Evolutionary conservation across 2,329 filamentous ascomycete species (phyloP).

Genomic region (Emergomyces orientalis): DNA sequence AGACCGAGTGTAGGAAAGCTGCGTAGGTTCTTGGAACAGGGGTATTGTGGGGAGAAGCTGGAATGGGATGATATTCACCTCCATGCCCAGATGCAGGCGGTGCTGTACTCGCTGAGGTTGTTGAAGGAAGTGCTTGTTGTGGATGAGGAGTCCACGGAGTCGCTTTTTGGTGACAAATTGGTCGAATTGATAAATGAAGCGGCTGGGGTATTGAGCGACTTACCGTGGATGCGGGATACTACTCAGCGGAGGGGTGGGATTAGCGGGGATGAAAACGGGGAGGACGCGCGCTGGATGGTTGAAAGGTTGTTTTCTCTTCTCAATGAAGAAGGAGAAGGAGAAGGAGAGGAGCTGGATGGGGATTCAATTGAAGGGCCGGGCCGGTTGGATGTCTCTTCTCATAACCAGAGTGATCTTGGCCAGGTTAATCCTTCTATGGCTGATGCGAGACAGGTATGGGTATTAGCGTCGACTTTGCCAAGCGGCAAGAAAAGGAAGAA

Average conservation of each 20-base stretch:
- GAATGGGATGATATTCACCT: conserved; percentile 55
- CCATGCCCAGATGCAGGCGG: conserved; percentile 50
- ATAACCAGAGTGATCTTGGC: background rate
- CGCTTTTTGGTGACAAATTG: background rate
- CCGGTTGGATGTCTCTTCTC: background rate
- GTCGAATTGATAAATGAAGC: background rate
- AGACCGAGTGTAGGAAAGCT: conserved; percentile 18
- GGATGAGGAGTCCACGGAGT: background rate
- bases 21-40: conserved; percentile 23
- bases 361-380: background rate
- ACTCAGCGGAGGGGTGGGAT: background rate
- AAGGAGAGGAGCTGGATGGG: background rate
- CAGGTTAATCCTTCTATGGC: background rate
- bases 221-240: background rate
- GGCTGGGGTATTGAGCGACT: background rate
- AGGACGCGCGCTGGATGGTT: background rate
- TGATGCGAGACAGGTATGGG: background rate
- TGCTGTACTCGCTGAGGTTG: conserved; percentile 55
- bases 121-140: conserved; percentile 37
- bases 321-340: conserved; percentile 3
- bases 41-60: conserved; percentile 25
- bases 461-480: background rate
- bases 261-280: background rate
- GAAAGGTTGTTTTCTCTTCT: background rate
- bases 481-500: background rate